Base-by-base conservation (phyloP, 2,329 filamentous ascomycete species). In the Didymella lethalis region DNA sequence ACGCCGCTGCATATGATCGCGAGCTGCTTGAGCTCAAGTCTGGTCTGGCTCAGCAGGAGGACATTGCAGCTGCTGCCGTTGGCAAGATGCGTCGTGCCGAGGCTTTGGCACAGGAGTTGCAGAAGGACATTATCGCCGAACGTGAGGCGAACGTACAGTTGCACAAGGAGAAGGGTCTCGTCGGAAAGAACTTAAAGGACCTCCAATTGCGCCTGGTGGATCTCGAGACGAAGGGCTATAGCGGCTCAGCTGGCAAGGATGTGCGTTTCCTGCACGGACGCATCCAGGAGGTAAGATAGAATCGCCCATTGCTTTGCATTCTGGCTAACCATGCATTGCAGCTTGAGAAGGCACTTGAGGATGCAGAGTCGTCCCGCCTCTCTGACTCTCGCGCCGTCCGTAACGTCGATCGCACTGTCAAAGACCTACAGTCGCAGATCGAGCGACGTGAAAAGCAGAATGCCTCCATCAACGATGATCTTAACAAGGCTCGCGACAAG, bases 21-120 rank as follows among this genome's bases (percentile, higher is more conserved):
- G 91, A 97, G 77, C 85, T 98, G 25, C 83, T 99, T 6, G 92
- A 96, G 61, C 86, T 99, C 64, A 97, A 95, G 80, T 90, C 92
- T 10, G 89, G 85, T 64, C 85, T 98, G 32, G 94, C 94, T 4
- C 93, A 97, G 71, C 92, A 97, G 72, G 92, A 98, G 78, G 94
- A 99, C 74, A 89, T 98, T 58, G 91, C 93, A 11, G 87, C 90
- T 0, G 94, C 95, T 3, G 94, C 94, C 0, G 90, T 98, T 40
- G 94, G 95, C 71, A 98, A 98, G 83, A 99, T 99, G 95, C 88
- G 94, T 54, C 89, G 94, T 25, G 92, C 95, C 2, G 94, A 99
- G 73, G 91, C 92, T 4, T 81, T 98, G 31, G 89, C 89, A 1
- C 87, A 89, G 8, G 95, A 99, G 78, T 89, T 96, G 64, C 94